phyloP scores from a whole-genome alignment of 176 grass and related monocot genomes.

The Triticum dicoccoides region DNA sequence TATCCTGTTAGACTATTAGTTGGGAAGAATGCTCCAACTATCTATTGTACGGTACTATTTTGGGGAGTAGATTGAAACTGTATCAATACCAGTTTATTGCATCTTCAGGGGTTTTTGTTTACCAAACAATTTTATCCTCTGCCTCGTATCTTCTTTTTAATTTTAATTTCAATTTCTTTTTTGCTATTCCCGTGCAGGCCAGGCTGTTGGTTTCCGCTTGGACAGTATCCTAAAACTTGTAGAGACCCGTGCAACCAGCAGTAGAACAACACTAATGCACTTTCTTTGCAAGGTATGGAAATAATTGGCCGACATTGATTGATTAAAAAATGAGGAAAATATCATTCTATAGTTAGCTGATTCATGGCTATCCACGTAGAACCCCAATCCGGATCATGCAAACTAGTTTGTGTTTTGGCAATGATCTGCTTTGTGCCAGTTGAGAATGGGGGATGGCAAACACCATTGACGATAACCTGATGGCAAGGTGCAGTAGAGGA shows the following conservation, averaged over 20 bases:
- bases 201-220: conserved; percentile 81
- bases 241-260: conserved; percentile 82
- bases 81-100: background rate
- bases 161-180: conserved; percentile 20
- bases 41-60: conserved; percentile 8
- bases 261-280: conserved; percentile 87
- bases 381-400: background rate
- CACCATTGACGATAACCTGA: background rate
- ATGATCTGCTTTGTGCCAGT: conserved; percentile 1
- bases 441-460: background rate
- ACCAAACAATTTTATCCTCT: conserved; percentile 12
- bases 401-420: conserved; percentile 1
- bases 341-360: background rate
- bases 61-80: background rate
- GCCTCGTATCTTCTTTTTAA: conserved; percentile 10
- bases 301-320: conserved; percentile 3
- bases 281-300: conserved; percentile 85
- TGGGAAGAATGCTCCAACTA: background rate
- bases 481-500: background rate
- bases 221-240: conserved; percentile 85
- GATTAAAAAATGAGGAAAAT: background rate
- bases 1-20: conserved; percentile 15
- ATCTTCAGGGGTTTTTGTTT: background rate
- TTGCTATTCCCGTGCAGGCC: conserved; percentile 47
- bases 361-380: background rate